These are phyloP conservation scores for Yamadazyma diddensiae DNA, from an alignment of 1,139 yeast genomes.

Conservation along the genomic window DNA sequence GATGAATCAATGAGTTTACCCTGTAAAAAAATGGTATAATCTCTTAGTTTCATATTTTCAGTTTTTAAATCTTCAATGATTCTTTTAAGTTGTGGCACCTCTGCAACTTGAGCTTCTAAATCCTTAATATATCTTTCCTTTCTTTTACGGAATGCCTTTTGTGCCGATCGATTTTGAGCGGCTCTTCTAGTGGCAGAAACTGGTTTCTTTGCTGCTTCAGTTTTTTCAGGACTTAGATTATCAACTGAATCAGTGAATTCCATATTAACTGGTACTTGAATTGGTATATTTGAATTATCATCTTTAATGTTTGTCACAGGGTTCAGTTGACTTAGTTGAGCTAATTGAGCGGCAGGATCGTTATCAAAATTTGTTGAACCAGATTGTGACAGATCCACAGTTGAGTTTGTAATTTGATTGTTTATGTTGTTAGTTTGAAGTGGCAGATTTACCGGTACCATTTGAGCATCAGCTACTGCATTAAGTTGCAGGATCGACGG, in stretches of 20 bases:
- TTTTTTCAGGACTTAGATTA: not conserved
- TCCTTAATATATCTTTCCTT: constrained; percentile 77
- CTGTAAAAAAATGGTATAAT: constrained; percentile 69
- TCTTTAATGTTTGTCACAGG: too few species aligned
- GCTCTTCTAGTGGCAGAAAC: constrained; percentile 74
- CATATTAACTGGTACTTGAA: not conserved
- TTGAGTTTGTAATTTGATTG: too few species aligned
- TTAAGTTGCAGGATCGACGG: too few species aligned
- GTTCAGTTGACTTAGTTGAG: not conserved
- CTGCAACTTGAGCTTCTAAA: constrained; percentile 66
- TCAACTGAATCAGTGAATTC: too few species aligned
- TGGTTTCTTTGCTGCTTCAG: too few species aligned
- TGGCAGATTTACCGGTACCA: too few species aligned
- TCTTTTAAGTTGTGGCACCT: constrained; percentile 56
- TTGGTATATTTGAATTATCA: too few species aligned
- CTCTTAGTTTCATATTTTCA: constrained; percentile 71
- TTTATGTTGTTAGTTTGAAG: too few species aligned
- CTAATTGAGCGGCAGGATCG: not conserved
- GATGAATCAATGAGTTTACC: constrained; percentile 55
- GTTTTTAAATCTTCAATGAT: constrained; percentile 61
- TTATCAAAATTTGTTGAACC: too few species aligned
- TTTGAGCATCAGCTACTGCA: not conserved
- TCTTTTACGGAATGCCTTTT: constrained; percentile 80
- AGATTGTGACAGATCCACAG: too few species aligned
- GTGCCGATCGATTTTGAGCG: constrained; percentile 85